Base-by-base conservation (phyloP, 768 basidiomycete species). In the Kwoniella mangroviensis region DNA sequence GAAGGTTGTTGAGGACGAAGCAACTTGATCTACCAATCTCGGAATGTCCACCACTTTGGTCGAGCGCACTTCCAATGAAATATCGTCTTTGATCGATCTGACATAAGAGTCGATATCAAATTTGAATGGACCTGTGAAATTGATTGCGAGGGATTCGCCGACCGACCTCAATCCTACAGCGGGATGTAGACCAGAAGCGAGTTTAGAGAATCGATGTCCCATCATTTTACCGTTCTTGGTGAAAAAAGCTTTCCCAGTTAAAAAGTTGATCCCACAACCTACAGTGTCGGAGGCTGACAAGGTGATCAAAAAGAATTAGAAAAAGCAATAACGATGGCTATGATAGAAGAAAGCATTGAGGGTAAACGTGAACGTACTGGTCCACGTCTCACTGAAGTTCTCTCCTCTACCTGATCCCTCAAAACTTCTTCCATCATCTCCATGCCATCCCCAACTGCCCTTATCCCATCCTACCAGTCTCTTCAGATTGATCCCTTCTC, bases 201-300 rank as follows among this genome's bases (percentile, higher is more conserved):
- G 60, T 1, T 75, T 74, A 0, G 49, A 60, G 62, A 78, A 80
- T 26, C 73, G 63, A 62, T 75, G 72, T 9, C 75, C 83, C n/a
- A 82, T 66, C 19, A 81, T 71, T 28, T 85, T 82, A 13, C 93
- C 92, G 69, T 96, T 96, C 85, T 91, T 94, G 40, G 94, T 97
- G 81, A 90, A 97, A 83, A 98, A 97, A 0, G 89, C 90, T 65
- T 87, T 86, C 67, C 91, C 87, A 21, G 71, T 75, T 4, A 89
- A 90, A 79, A 94, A 97, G 83, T 98, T 93, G 68, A 98, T 87
- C 1, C 96, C 96, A 77, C 94, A 96, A 12, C 96, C 96, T 69
- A 99, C 87, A 26, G 90, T 84, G 81, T 99, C 96, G 9, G 91
- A 91, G 54, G 89, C 94, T 95, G 75, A 49, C 9, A 34, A 41